Percentiles rank a stretch among this genome's conserved stretches.
Evolutionary conservation across 768 basidiomycete species (phyloP).

Genomic region (Cyathus striatus): DNA sequence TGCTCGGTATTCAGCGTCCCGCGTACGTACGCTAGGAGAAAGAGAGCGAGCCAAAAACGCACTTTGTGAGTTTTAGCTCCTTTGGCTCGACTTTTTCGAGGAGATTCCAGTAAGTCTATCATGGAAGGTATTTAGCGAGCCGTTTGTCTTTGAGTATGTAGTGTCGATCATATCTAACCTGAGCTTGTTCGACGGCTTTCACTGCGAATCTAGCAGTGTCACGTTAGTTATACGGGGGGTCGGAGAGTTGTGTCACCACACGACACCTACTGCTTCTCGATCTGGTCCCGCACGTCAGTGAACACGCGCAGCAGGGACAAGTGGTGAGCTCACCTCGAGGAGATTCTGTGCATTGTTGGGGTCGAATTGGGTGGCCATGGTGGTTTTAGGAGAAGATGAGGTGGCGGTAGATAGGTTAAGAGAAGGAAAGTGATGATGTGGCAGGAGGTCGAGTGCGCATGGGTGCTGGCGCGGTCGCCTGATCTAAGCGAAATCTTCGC

Average conservation of each 20-base stretch:
- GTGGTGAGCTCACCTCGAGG: slow-evolving; percentile 58
- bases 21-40: slow-evolving; percentile 1
- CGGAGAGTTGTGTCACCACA: not conserved
- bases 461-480: too few relatives aligned
- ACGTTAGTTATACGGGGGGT: slow-evolving; percentile 16
- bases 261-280: slow-evolving; percentile 86
- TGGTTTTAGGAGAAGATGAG: slow-evolving; percentile 9
- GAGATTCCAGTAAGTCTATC: slow-evolving; percentile 92
- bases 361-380: slow-evolving; percentile 65
- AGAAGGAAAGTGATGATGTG: slow-evolving; percentile 11
- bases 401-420: slow-evolving; percentile 1
- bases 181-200: slow-evolving; percentile 93
- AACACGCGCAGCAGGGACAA: not conserved
- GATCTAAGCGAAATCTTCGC: too few relatives aligned
- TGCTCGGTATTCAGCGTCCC: slow-evolving; percentile 22
- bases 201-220: slow-evolving; percentile 95
- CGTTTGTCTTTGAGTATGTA: not conserved
- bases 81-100: slow-evolving; percentile 75
- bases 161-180: slow-evolving; percentile 55
- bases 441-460: slow-evolving; percentile 4
- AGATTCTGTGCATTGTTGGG: slow-evolving; percentile 90
- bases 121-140: not conserved
- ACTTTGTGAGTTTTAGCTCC: slow-evolving; percentile 82
- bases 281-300: slow-evolving; percentile 37
- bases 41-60: slow-evolving; percentile 11